A percentile compares a stretch with the other conserved stretches of the same genome.
phyloP scores from a whole-genome alignment of 371 early-diverging fungal species.

The Catenaria anguillulae region DNA sequence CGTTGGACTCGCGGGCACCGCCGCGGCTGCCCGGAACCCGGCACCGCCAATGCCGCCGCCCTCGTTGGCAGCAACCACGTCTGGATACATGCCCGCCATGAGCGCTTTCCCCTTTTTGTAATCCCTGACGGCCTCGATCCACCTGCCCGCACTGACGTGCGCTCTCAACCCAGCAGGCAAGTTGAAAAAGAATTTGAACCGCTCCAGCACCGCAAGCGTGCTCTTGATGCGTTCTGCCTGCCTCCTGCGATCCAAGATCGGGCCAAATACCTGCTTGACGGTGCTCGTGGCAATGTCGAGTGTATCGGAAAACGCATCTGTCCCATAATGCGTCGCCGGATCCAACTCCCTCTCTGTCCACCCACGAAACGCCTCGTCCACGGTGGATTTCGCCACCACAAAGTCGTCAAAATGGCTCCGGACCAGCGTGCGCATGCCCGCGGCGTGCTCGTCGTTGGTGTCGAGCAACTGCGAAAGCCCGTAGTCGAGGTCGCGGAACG shows the following conservation, averaged over 20 bases:
- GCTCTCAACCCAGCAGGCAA: conserved; percentile 72
- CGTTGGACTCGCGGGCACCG: too few relatives aligned
- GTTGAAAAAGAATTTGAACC: conserved; percentile 88
- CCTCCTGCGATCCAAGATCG: conserved; percentile 67
- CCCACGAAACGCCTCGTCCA: conserved; percentile 81
- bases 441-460: conserved; percentile 65
- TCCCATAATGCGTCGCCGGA: conserved; percentile 63
- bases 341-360: conserved; percentile 70
- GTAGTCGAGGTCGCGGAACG: conserved; percentile 56
- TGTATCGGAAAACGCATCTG: conserved; percentile 40
- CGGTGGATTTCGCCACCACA: conserved; percentile 84
- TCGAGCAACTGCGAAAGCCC: conserved; percentile 54
- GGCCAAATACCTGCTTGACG: conserved; percentile 73
- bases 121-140: conserved; percentile 82
- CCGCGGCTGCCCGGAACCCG: too few relatives aligned
- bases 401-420: conserved; percentile 91
- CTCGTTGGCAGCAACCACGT: not conserved
- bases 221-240: conserved; percentile 79
- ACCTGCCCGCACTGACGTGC: conserved; percentile 63
- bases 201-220: conserved; percentile 71
- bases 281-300: conserved; percentile 44
- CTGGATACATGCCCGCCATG: conserved; percentile 16
- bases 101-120: conserved; percentile 72
- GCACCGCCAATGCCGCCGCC: not conserved
- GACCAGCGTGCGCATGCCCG: conserved; percentile 70